Evolutionary conservation across 2,329 filamentous ascomycete genomes (phyloP).

Genomic region (Fusarium chlamydosporum): DNA sequence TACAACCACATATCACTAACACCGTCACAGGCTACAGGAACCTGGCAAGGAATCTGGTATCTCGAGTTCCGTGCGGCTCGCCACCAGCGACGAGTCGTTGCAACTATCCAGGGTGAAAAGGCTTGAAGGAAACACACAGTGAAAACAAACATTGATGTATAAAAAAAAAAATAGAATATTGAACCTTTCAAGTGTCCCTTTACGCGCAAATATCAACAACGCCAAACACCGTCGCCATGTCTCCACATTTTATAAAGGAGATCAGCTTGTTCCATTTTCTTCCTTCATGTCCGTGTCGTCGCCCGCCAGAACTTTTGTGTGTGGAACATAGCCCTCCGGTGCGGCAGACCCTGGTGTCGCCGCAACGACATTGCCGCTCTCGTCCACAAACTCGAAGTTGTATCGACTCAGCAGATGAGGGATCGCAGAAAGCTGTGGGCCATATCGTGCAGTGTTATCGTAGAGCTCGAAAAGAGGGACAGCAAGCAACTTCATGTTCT

Average conservation of each 20-base stretch:
- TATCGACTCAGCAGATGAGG: constrained; percentile 94
- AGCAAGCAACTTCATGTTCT: constrained; percentile 99
- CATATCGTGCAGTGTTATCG: constrained; percentile 95
- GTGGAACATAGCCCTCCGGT: constrained; percentile 71
- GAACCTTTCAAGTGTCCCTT: constrained; percentile 26
- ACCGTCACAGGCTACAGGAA: constrained; percentile 67
- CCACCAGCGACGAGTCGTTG: constrained; percentile 86
- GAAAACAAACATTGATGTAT: constrained; percentile 16
- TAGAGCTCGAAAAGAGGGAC: constrained; percentile 98
- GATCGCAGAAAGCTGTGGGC: constrained; percentile 95
- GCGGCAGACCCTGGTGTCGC: constrained; percentile 80
- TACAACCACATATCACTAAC: constrained; percentile 13
- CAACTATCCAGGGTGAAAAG: constrained; percentile 93
- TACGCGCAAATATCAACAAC: constrained; percentile 41
- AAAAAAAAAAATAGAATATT: constrained; percentile 34
- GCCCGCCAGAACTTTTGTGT: constrained; percentile 75
- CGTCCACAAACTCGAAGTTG: constrained; percentile 98
- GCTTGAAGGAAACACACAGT: constrained; percentile 44
- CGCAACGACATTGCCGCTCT: constrained; percentile 88
- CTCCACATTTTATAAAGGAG: constrained; percentile 43
- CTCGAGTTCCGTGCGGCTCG: constrained; percentile 85
- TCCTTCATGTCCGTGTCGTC: constrained; percentile 74
- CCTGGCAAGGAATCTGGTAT: constrained; percentile 94
- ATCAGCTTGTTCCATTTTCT: constrained; percentile 57
- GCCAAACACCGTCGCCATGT: constrained; percentile 58